Evolutionary conservation across 2,329 filamentous ascomycete genomes (phyloP), one percentile per base, ranked within the genome.

Genomic region (Didymella sp.): DNA sequence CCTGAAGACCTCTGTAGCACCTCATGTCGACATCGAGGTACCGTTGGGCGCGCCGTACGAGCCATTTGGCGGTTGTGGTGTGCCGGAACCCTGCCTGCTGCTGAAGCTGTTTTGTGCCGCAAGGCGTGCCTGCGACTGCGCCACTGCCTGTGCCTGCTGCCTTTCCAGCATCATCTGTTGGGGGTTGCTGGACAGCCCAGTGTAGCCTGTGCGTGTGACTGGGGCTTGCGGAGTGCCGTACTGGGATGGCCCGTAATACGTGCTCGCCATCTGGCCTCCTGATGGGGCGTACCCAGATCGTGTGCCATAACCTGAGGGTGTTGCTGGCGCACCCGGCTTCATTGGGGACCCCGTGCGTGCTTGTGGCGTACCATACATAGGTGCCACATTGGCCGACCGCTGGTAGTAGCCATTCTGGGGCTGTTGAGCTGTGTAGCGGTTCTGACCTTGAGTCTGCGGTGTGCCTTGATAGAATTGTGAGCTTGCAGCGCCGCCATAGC

Each of bases 81-180:
- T 77, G 4, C 73, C 72, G 17, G 73, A 75, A 9, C 65, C 72
- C 54, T 71, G 70, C 42, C 71, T 66, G 47, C 62, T 71, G 38
- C 62, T 70, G 45, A 75, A 72, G 57, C 68, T 73, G 25, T 68
- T 74, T 43, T 75, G 73, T 30, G 73, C 73, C 15, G 73, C 71
- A 17, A 76, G 58, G 8, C 73, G 69, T 7, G 74, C 74, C 61
- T 75, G 73, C 24, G 73, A 68, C 46, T 77, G 74, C 11, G 68
- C 63, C 6, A 61, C 68, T 25, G 61, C 61, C 58, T 72, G 72
- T 17, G 63, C 67, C 51, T 72, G 72, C 46, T 75, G 71, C 33
- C 71, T 62, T n/a, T 74, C 71, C 28, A 74, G 52, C 58, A 76
- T 71, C 62, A 71, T 69, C 55, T 76, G 71, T 51, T 75, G 69